Conservation (phyloP, 495 filamentous ascomycete species). For the Trichoderma reesei region DNA sequence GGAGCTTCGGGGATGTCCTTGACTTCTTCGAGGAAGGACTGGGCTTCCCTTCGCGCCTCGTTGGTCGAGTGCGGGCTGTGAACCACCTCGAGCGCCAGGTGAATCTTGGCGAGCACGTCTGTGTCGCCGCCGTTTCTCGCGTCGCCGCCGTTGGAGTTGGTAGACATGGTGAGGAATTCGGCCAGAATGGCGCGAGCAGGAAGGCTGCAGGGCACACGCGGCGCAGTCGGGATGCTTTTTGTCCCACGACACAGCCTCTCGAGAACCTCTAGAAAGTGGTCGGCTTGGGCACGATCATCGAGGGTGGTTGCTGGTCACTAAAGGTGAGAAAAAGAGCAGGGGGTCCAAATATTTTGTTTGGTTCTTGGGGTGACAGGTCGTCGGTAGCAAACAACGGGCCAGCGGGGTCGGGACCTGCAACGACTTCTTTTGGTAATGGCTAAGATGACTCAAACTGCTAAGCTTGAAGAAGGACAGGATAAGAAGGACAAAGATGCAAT, state of each 20-base stretch:
- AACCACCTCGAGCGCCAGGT: slow-evolving; percentile 73
- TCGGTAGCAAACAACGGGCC: not conserved
- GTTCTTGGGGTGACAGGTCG: not conserved
- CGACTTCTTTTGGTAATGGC: not conserved
- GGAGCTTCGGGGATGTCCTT: slow-evolving; percentile 71
- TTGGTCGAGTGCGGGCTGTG: slow-evolving; percentile 77
- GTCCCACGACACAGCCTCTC: slow-evolving; percentile 1
- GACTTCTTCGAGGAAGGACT: slow-evolving; percentile 70
- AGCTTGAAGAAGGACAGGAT: not conserved
- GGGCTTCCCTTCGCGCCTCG: slow-evolving; percentile 72
- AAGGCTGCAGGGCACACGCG: slow-evolving; percentile 6
- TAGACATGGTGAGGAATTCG: not conserved
- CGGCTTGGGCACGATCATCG: slow-evolving; percentile 2
- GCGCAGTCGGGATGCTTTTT: not conserved
- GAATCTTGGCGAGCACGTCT: slow-evolving; percentile 47
- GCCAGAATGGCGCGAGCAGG: not conserved
- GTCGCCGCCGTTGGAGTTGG: slow-evolving; percentile 15
- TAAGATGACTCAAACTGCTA: not conserved
- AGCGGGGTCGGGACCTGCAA: not conserved
- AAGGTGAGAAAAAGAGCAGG: not conserved
- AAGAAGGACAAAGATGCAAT: not conserved
- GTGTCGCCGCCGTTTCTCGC: slow-evolving; percentile 14
- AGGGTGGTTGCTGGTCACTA: not conserved
- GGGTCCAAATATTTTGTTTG: not conserved
- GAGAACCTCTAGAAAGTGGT: not conserved